A percentile compares a stretch with the other conserved stretches of the same genome.
phyloP scores from a whole-genome alignment of 2,329 filamentous ascomycete genomes.

The Claviceps arundinis region DNA sequence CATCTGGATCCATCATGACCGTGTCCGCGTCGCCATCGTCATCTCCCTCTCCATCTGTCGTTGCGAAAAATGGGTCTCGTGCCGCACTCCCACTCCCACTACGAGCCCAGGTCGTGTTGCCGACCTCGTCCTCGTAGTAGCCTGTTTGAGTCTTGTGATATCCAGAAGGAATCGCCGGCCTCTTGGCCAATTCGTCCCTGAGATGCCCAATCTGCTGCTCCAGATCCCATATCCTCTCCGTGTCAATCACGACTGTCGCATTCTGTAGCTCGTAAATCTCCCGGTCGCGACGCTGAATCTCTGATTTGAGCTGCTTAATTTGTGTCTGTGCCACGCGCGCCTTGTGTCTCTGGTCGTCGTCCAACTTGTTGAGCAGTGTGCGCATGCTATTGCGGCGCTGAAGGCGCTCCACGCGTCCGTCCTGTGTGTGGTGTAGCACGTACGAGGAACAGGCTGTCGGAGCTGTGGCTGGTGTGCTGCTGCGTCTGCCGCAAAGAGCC shows the following conservation, averaged over 20 bases:
- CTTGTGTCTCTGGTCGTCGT: slow-evolving; percentile 30
- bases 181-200: slow-evolving; percentile 18
- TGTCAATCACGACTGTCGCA: slow-evolving; percentile 35
- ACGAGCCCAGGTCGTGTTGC: slow-evolving; percentile 4
- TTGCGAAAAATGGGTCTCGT: background rate
- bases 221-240: slow-evolving; percentile 28
- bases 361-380: slow-evolving; percentile 42
- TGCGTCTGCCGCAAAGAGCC: slow-evolving; percentile 5
- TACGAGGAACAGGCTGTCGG: slow-evolving; percentile 11
- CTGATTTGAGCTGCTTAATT: slow-evolving; percentile 32
- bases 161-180: slow-evolving; percentile 4
- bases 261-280: slow-evolving; percentile 41
- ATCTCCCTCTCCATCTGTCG: background rate
- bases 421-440: slow-evolving; percentile 38
- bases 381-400: slow-evolving; percentile 39
- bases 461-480: slow-evolving; percentile 5
- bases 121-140: background rate
- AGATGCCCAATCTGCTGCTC: slow-evolving; percentile 26
- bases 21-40: slow-evolving; percentile 12
- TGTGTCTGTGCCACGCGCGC: slow-evolving; percentile 29
- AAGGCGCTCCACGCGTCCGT: slow-evolving; percentile 43
- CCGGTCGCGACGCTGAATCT: slow-evolving; percentile 36
- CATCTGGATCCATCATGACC: slow-evolving; percentile 20
- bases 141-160: too few relatives aligned
- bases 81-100: background rate